phyloP scores from a whole-genome alignment of 371 early-diverging fungal genomes.

The Apophysomyces trapeziformis region DNA sequence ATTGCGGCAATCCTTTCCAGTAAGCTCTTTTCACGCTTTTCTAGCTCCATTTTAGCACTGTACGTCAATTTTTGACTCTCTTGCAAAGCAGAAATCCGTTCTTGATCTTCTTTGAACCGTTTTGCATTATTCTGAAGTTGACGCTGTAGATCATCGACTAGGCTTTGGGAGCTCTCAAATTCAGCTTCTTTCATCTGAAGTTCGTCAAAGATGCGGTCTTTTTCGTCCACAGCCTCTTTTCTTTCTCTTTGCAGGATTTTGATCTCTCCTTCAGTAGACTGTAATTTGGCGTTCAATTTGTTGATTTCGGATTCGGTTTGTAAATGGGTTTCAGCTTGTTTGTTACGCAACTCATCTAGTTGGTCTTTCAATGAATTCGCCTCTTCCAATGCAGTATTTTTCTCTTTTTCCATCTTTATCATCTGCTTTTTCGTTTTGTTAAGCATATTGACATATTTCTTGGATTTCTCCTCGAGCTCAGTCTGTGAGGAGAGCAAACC shows the following conservation, averaged over 20 bases:
- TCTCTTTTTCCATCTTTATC: conserved; percentile 61
- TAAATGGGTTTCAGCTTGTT: conserved; percentile 17
- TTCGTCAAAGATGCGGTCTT: conserved; percentile 64
- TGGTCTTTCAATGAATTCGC: conserved; percentile 37
- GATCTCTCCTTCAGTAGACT: conserved; percentile 43
- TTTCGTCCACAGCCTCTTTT: conserved; percentile 56
- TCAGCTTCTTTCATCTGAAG: conserved; percentile 71
- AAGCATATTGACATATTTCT: conserved; percentile 50
- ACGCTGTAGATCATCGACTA: conserved; percentile 61
- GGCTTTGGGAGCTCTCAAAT: conserved; percentile 68
- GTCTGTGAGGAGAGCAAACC: conserved; percentile 37
- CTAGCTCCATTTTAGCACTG: conserved; percentile 29
- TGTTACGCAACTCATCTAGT: conserved; percentile 12
- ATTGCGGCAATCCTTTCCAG: conserved; percentile 30
- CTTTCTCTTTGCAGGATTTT: conserved; percentile 42
- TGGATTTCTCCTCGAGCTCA: conserved; percentile 61
- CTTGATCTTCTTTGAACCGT: conserved; percentile 55
- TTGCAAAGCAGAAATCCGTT: conserved; percentile 55
- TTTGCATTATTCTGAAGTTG: conserved; percentile 56
- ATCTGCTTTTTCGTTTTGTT: conserved; percentile 65
- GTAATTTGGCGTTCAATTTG: conserved; percentile 32
- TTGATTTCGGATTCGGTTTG: conserved; percentile 32
- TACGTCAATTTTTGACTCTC: conserved; percentile 39
- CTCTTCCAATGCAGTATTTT: conserved; percentile 57
- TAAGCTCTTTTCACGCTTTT: conserved; percentile 38